Evolutionary conservation across 352 stramenopile genomes (phyloP).

Genomic region (Phytopythium mirpurense): DNA sequence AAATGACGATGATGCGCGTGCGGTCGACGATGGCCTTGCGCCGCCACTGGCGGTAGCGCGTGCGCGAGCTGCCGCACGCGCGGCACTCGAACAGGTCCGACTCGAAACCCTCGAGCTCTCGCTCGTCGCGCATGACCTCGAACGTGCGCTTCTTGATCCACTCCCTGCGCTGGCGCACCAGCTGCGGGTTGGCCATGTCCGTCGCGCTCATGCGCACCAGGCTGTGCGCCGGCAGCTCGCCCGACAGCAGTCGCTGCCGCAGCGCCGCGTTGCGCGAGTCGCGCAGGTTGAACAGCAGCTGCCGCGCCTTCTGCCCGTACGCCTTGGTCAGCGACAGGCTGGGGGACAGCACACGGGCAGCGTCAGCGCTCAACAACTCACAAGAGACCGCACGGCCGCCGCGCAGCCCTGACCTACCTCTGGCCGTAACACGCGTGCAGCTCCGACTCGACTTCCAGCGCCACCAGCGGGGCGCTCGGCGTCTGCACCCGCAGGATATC

Average conservation of each 20-base stretch:
- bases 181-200: slow-evolving; percentile 84
- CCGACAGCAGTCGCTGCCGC: slow-evolving; percentile 60
- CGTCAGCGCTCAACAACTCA: background rate
- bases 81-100: slow-evolving; percentile 81
- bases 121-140: slow-evolving; percentile 74
- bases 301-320: slow-evolving; percentile 75
- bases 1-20: slow-evolving; percentile 80
- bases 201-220: slow-evolving; percentile 73
- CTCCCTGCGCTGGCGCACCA: slow-evolving; percentile 73
- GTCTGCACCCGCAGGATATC: slow-evolving; percentile 54
- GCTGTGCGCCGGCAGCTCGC: slow-evolving; percentile 37
- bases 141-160: slow-evolving; percentile 84
- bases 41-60: slow-evolving; percentile 75
- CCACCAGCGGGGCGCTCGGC: slow-evolving; percentile 32
- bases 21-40: slow-evolving; percentile 83
- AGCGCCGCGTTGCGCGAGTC: slow-evolving; percentile 63
- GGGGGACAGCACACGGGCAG: background rate
- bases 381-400: too few species aligned
- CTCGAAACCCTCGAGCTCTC: slow-evolving; percentile 66
- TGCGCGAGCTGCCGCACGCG: slow-evolving; percentile 66
- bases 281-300: slow-evolving; percentile 82
- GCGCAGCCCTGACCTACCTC: slow-evolving; percentile 28
- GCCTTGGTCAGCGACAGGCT: slow-evolving; percentile 68
- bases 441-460: slow-evolving; percentile 50
- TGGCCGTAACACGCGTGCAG: slow-evolving; percentile 58